Conservation (phyloP, 805 yeast species). For the Kodamaea sagamina region DNA sequence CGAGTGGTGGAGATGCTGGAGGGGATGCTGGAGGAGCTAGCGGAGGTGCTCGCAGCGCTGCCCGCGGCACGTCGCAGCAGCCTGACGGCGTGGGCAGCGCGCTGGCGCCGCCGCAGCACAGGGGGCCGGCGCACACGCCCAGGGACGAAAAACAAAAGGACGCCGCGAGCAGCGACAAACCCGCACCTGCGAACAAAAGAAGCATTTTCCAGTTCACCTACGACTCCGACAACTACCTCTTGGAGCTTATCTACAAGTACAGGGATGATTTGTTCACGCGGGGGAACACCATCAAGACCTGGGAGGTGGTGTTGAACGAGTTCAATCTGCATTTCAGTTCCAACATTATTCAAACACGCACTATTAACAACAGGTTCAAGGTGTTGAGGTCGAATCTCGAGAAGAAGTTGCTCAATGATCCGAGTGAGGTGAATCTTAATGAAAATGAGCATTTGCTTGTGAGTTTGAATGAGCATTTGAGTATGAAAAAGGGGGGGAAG, state of each 20-base stretch:
- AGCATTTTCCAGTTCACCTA: conserved; percentile 27
- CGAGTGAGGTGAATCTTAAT: conserved; percentile 17
- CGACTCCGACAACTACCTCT: conserved; percentile 25
- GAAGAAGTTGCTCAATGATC: conserved; percentile 15
- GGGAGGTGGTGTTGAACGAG: conserved; percentile 25
- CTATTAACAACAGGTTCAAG: conserved; percentile 29
- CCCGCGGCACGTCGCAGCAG: too few species aligned
- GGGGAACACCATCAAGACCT: conserved; percentile 29
- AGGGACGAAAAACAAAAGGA: conserved; percentile 1
- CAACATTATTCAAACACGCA: conserved; percentile 26
- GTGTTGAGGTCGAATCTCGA: conserved; percentile 23
- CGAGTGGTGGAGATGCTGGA: too few species aligned
- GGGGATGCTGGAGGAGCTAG: too few species aligned
- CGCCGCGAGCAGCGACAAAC: neutral
- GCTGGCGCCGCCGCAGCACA: too few species aligned
- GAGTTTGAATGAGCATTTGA: conserved; percentile 18
- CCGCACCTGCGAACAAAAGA: conserved; percentile 3
- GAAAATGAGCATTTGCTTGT: conserved; percentile 28
- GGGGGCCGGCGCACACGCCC: too few species aligned
- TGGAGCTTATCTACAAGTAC: conserved; percentile 21
- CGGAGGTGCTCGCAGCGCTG: too few species aligned
- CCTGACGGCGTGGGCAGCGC: too few species aligned
- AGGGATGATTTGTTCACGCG: conserved; percentile 27
- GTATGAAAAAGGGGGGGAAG: conserved; percentile 9
- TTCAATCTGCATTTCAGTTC: conserved; percentile 22